Evolutionary conservation across 2,329 filamentous ascomycete species (phyloP).

Genomic region (Colletotrichum endophyticum): DNA sequence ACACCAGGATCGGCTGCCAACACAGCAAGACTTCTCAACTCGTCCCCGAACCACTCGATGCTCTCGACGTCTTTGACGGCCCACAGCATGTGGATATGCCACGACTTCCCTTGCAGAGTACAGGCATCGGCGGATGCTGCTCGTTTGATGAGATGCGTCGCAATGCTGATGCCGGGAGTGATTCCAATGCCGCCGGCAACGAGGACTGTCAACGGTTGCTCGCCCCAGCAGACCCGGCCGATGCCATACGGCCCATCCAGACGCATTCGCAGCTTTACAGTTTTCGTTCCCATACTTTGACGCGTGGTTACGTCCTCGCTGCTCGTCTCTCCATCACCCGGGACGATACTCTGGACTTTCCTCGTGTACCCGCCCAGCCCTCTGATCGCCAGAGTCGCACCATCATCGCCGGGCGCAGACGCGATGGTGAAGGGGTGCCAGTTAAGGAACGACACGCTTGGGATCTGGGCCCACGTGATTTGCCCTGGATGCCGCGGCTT

Average conservation of each 20-base stretch:
- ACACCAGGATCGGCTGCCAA: not conserved
- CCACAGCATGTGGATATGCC: not conserved
- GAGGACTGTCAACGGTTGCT: not conserved
- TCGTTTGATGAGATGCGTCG: not conserved
- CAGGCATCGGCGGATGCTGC: not conserved
- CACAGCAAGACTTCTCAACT: not conserved
- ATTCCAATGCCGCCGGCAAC: not conserved
- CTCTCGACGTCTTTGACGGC: not conserved
- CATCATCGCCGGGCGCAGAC: not conserved
- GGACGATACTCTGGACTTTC: not conserved
- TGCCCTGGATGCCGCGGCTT: not conserved
- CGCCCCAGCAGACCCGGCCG: not conserved
- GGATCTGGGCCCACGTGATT: not conserved
- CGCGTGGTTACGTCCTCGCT: not conserved
- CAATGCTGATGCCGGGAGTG: not conserved
- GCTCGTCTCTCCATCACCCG: not conserved
- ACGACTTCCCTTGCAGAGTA: not conserved
- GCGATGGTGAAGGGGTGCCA: not conserved
- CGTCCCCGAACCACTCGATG: not conserved
- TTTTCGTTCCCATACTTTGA: fast-evolving
- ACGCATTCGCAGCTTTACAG: fast-evolving
- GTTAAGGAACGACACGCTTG: not conserved
- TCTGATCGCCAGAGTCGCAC: not conserved
- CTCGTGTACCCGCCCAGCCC: not conserved
- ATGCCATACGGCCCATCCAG: not conserved